Evolutionary conservation across 2,329 filamentous ascomycete species (phyloP).

Genomic region (Penicillium sp.): DNA sequence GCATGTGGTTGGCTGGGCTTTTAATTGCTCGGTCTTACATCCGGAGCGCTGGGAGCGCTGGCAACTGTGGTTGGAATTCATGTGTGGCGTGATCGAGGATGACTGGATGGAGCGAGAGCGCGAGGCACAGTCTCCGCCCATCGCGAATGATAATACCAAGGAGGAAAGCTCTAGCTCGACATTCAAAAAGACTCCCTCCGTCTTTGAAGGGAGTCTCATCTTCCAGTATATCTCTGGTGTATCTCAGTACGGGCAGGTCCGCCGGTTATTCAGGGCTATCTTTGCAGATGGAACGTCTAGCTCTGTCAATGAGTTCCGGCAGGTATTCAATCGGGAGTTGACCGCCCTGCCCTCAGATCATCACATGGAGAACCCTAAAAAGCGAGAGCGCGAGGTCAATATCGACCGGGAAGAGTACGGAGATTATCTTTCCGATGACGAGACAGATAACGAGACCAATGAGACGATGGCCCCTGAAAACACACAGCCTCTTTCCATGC

Average conservation of each 20-base stretch:
- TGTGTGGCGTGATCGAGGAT: slow-evolving; percentile 47
- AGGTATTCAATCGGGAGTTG: slow-evolving; percentile 44
- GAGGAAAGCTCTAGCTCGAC: neutral
- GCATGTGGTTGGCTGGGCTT: slow-evolving; percentile 82
- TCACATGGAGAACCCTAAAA: slow-evolving; percentile 28
- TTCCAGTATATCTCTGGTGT: slow-evolving; percentile 38
- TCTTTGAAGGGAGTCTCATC: slow-evolving; percentile 39
- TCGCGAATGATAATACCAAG: neutral
- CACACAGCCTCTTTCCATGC: slow-evolving; percentile 3
- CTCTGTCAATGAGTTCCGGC: slow-evolving; percentile 40
- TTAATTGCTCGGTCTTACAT: slow-evolving; percentile 75
- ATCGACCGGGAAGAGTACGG: slow-evolving; percentile 44
- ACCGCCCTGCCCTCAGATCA: slow-evolving; percentile 29
- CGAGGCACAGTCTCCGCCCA: slow-evolving; percentile 6
- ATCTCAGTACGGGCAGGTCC: slow-evolving; percentile 29
- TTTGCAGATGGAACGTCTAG: slow-evolving; percentile 42
- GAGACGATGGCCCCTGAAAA: slow-evolving; percentile 12
- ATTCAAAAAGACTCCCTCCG: slow-evolving; percentile 9
- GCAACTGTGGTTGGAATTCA: slow-evolving; percentile 71
- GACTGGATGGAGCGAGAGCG: slow-evolving; percentile 39
- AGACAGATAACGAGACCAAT: slow-evolving; percentile 33
- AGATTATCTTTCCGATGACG: slow-evolving; percentile 39
- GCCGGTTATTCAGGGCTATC: slow-evolving; percentile 43
- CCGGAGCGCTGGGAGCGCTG: slow-evolving; percentile 73
- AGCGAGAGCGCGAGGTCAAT: slow-evolving; percentile 40